A percentile compares a stretch with the other conserved stretches of the same genome.
phyloP scores from a whole-genome alignment of 176 grass and related monocot genomes.

The Urochloa ruziziensis region DNA sequence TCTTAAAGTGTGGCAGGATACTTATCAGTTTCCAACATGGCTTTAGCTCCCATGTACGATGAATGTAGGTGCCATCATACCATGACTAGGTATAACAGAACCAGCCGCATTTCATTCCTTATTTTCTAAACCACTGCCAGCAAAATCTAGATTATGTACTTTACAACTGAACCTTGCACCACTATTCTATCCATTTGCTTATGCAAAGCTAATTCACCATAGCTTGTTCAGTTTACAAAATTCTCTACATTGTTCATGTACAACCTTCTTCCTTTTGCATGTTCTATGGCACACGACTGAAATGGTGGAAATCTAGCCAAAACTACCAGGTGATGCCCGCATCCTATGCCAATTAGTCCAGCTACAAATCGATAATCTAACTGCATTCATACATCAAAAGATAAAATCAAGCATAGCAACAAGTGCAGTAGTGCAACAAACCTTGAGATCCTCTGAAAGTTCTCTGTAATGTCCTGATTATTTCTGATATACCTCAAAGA shows the following conservation, averaged over 20 bases:
- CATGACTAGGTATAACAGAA: not conserved
- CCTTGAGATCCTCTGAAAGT: conserved; percentile 84
- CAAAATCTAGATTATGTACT: not conserved
- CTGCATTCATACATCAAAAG: not conserved
- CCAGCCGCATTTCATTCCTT: not conserved
- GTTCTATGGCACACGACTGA: not conserved
- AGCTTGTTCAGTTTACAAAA: not conserved
- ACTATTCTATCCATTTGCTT: not conserved
- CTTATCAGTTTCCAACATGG: not conserved
- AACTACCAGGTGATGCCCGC: not conserved
- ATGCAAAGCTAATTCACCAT: not conserved
- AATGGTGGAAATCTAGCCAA: not conserved
- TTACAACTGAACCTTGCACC: not conserved
- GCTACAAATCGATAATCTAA: conserved; percentile 13
- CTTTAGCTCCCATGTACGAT: not conserved
- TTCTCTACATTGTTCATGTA: not conserved
- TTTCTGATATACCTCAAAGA: conserved; percentile 95
- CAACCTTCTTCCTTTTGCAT: not conserved
- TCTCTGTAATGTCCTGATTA: conserved; percentile 93
- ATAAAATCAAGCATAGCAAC: conserved; percentile 20
- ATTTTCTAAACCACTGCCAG: not conserved
- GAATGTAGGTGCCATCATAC: not conserved
- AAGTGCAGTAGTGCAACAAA: conserved; percentile 31
- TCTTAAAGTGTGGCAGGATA: not conserved
- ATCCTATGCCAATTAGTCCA: conserved; percentile 1